Percentiles rank a stretch among this genome's conserved stretches.
Evolutionary conservation across 306 rosid species (phyloP).

Genomic region (Ormosia semicastrata): DNA sequence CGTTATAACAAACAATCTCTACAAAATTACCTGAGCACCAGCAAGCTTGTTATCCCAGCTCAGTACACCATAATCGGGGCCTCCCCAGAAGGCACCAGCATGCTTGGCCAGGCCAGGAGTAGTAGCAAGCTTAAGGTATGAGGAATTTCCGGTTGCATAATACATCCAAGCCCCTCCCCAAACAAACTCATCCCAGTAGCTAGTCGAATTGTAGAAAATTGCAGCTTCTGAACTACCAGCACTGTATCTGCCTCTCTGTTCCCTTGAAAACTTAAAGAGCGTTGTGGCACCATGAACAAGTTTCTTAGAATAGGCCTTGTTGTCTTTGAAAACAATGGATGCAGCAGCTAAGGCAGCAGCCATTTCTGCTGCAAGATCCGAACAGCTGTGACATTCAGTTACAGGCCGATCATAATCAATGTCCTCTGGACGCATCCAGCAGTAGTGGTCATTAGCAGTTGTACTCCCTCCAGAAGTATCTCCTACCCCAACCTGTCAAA

Average conservation of each 20-base stretch:
- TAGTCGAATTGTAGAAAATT: slow-evolving; percentile 73
- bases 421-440: slow-evolving; percentile 99
- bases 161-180: slow-evolving; percentile 99
- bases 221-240: slow-evolving; percentile 64
- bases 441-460: slow-evolving; percentile 84
- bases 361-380: slow-evolving; percentile 96
- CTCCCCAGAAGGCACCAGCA: slow-evolving; percentile 99
- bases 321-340: slow-evolving; percentile 97
- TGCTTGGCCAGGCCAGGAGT: slow-evolving; percentile 83
- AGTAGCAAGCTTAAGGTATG: slow-evolving; percentile 88
- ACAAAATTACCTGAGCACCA: slow-evolving; percentile 83
- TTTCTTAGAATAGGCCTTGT: slow-evolving; percentile 91
- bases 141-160: slow-evolving; percentile 87
- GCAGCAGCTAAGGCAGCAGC: slow-evolving; percentile 95
- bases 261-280: slow-evolving; percentile 72
- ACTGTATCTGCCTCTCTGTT: slow-evolving; percentile 77
- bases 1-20: not conserved
- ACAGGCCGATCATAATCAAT: slow-evolving; percentile 89
- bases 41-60: slow-evolving; percentile 99
- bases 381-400: slow-evolving; percentile 53
- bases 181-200: slow-evolving; percentile 84
- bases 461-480: slow-evolving; percentile 80
- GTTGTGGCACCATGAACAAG: slow-evolving; percentile 94
- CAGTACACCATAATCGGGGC: slow-evolving; percentile 86
- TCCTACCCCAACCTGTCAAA: slow-evolving; percentile 76